A percentile compares a stretch with the other conserved stretches of the same genome.
These are phyloP conservation scores for Sordariomycetes sp. DNA, from an alignment of 2,329 filamentous ascomycete species.

Conservation along the genomic window DNA sequence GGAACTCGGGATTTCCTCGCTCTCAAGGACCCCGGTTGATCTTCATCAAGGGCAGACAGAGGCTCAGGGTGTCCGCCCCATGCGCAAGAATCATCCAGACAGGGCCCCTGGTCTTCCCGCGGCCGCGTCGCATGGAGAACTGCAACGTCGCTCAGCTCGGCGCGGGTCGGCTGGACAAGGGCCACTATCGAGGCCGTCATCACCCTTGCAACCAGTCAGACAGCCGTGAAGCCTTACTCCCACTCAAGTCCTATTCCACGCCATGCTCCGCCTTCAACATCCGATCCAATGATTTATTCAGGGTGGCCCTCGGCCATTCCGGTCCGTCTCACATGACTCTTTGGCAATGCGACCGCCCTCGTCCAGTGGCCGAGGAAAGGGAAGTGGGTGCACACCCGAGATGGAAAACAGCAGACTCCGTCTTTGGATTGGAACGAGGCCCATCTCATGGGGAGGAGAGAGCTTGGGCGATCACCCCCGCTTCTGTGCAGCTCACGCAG, in stretches of 20 bases:
- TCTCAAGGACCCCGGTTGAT: background rate
- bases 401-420: background rate
- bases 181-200: background rate
- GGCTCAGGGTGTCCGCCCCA: background rate
- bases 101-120: background rate
- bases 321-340: slow-evolving; percentile 1
- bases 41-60: background rate
- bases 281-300: background rate
- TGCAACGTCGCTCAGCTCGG: background rate
- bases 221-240: background rate
- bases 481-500: background rate
- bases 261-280: background rate
- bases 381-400: background rate
- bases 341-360: slow-evolving; percentile 2
- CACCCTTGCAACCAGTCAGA: background rate
- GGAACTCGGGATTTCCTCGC: background rate
- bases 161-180: background rate
- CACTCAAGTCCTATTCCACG: background rate
- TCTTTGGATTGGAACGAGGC: background rate
- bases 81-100: background rate
- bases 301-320: background rate
- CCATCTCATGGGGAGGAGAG: background rate
- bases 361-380: background rate
- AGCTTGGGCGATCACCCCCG: background rate
- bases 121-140: background rate